These are phyloP conservation scores for Epicoccum sorghinum DNA, from an alignment of 2,329 filamentous ascomycete species.

Conservation along the genomic window DNA sequence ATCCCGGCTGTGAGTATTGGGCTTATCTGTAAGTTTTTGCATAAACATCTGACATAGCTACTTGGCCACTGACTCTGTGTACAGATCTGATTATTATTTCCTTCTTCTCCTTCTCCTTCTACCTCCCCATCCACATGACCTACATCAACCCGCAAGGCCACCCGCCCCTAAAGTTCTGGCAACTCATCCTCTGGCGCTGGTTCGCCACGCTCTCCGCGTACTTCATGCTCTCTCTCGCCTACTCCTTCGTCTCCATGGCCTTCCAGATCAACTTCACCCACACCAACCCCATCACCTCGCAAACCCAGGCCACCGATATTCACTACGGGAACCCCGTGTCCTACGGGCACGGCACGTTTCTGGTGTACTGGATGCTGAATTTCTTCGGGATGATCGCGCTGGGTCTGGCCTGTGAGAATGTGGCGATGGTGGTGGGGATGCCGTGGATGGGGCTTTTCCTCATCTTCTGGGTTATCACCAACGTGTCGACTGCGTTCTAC, in stretches of 20 bases:
- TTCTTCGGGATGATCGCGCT: constrained; percentile 68
- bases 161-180: constrained; percentile 62
- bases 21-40: constrained; percentile 56
- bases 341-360: constrained; percentile 64
- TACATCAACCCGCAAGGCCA: constrained; percentile 62
- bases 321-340: constrained; percentile 55
- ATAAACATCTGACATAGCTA: too few relatives aligned
- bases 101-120: constrained; percentile 70
- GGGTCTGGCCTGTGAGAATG: constrained; percentile 69
- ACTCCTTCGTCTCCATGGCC: constrained; percentile 67
- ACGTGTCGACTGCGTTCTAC: constrained; percentile 67
- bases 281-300: constrained; percentile 52
- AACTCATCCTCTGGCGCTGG: constrained; percentile 66
- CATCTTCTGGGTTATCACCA: constrained; percentile 72
- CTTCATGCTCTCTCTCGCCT: constrained; percentile 66
- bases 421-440: constrained; percentile 66
- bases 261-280: constrained; percentile 65
- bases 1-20: constrained; percentile 67
- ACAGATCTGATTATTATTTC: constrained; percentile 67
- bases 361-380: constrained; percentile 69
- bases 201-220: constrained; percentile 63
- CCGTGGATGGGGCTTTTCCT: constrained; percentile 69
- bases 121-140: constrained; percentile 67
- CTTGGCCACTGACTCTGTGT: too few relatives aligned
- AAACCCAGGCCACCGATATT: constrained; percentile 49